Base-by-base conservation (phyloP, 306 rosid genomes). In the Leucaena leucocephala region DNA sequence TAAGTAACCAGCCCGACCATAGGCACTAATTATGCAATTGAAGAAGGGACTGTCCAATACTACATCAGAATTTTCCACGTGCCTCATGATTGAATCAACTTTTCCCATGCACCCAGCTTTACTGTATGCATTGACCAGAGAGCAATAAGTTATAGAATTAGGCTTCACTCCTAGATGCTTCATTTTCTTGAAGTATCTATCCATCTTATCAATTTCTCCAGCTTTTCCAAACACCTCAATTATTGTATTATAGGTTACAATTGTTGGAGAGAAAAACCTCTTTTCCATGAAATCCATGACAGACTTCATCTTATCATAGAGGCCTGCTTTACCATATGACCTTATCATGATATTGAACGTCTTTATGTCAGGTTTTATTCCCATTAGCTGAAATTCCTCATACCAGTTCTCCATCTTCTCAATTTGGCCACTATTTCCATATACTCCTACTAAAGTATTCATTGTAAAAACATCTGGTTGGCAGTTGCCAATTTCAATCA, bases 361-460 rank as follows among this genome's bases (percentile, higher is more conserved):
- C 82, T 87, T 90, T 40, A 86, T 70, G 76, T 92, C 98, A 50
- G 98, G 92, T 62, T 72, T 80, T 48, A 89, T 81, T 70, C 93
- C 90, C 98, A 92, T 94, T 69, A 92, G 72, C 82, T 82, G 93
- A 84, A 94, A 94, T 81, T 94, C 98, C 81, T 94, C 84, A 46
- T 91, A 92, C 97, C 98, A 94, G 82, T 86, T 86, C 90, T 92
- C 97, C 97, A 94, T 92, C 88, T 86, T 84, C 83, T 88, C 92
- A 74, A 91, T 89, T 82, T 81, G 82, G 55, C 91, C 89, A 42
- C 66, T 54, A 35, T 87, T 89, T 77, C 98, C 98, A 78, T 84
- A 91, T 21, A 91, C 90, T 76, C 91, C 89, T 33, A 94, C 57
- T 38, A 91, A 81, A 27, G 95, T 82, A 82, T 94, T 94, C 69